Evolutionary conservation across 805 yeast genomes (phyloP).

Genomic region (Yarrowia porcina): DNA sequence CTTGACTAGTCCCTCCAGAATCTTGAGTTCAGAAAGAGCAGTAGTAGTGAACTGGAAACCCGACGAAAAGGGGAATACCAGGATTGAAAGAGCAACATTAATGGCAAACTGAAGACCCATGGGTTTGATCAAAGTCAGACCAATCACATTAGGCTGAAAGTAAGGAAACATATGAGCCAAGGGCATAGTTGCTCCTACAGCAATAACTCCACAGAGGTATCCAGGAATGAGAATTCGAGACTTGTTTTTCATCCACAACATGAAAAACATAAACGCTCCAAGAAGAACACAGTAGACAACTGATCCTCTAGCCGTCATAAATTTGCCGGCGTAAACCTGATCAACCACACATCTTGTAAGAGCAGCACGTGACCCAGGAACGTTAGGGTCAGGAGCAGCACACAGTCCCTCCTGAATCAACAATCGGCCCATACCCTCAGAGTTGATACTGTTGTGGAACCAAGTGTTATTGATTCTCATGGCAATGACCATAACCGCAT

Average conservation of each 20-base stretch:
- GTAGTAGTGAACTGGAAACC: conserved; percentile 6
- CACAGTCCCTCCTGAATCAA: neutral
- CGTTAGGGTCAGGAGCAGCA: neutral
- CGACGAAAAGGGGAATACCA: neutral
- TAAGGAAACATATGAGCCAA: conserved; percentile 5
- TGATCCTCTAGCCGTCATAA: neutral
- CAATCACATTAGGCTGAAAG: neutral
- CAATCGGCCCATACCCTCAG: neutral
- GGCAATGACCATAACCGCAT: conserved; percentile 4
- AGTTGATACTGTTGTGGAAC: conserved; percentile 16
- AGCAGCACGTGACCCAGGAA: neutral
- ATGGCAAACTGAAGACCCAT: conserved; percentile 15
- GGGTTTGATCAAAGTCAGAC: neutral
- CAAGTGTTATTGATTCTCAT: conserved; percentile 17
- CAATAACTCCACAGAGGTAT: conserved; percentile 22
- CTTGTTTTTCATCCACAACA: conserved; percentile 21
- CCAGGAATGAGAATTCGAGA: conserved; percentile 23
- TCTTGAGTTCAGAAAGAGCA: neutral
- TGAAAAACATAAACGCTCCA: conserved; percentile 17
- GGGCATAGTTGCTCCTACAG: neutral
- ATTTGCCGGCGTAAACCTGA: neutral
- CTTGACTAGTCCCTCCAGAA: neutral
- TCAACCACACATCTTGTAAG: neutral
- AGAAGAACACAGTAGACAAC: conserved; percentile 3
- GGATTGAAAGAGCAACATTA: neutral